phyloP scores from a whole-genome alignment of 129 eudicot species.

The Pseudognaphalium luteoalbum region DNA sequence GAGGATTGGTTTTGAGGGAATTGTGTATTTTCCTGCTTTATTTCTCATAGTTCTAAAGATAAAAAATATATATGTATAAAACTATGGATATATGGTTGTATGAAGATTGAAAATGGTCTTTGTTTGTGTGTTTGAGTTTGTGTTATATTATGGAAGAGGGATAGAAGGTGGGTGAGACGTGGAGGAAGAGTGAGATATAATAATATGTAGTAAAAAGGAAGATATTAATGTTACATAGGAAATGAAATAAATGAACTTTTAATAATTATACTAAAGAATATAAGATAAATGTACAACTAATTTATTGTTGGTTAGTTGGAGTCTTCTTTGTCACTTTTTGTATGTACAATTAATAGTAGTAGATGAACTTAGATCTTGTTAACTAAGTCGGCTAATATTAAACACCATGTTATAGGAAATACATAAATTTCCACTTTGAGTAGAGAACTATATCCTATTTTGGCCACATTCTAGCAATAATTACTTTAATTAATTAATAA shows the following conservation, averaged over 20 bases:
- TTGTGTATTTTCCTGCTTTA: constrained; percentile 21
- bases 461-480: too few species aligned
- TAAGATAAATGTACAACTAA: too few species aligned
- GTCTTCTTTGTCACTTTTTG: too few species aligned
- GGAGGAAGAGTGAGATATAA: constrained; percentile 28
- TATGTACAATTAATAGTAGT: too few species aligned
- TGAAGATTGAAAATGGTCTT: background rate
- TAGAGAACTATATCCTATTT: too few species aligned
- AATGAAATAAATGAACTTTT: background rate
- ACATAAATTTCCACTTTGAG: too few species aligned
- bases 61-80: background rate
- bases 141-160: constrained; percentile 19
- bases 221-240: background rate
- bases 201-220: constrained; percentile 28
- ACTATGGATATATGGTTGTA: constrained; percentile 2
- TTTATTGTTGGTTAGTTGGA: too few species aligned
- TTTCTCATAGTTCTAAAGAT: constrained; percentile 24
- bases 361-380: too few species aligned
- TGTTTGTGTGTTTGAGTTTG: background rate
- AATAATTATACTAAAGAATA: background rate
- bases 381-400: too few species aligned
- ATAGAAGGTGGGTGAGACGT: constrained; percentile 38
- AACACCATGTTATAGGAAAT: too few species aligned
- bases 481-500: too few species aligned
- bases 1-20: constrained; percentile 34